Evolutionary conservation across 768 basidiomycete species (phyloP), one percentile per base, ranked within the genome.

Genomic region (Leccinellum luteum): DNA sequence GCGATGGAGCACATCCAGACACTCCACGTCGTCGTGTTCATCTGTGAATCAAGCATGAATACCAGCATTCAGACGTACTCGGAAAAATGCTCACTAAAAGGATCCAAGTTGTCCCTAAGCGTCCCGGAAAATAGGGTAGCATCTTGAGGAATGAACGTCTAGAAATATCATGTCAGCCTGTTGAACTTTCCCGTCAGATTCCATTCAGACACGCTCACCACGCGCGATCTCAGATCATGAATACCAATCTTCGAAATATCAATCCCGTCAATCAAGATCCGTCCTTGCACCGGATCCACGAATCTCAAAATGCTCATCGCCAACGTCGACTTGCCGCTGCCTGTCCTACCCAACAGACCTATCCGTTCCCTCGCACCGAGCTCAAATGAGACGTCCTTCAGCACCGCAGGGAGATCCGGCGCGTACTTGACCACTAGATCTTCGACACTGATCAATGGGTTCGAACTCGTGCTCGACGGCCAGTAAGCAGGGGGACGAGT

Each of bases 231-330:
- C 60, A 95, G 67, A 68, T 94, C 93, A 65, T 92, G 84, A 17
- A 94, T 73, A 13, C 93, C 92, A 55, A 97, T 94, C 4, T 76
- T 86, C 1, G 87, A 86, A 52, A 94, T 92, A 66, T 95, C 93
- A 57, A 95, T 86, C 5, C 92, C 94, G 60, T 94, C 94, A 19
- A 96, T 85, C 48, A 90, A 30, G 51, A 97, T 93, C 23, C 79
- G 79, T 0, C 94, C 94, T 15, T 75, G 76, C 3, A 79, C 74
- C 1, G 94, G 92, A 66, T 96, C 93, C 17, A 86, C 86, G 64
- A 95, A 94, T 62, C 92, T 83, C 52, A 95, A 72, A 15, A 95
- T 76, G 64, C 89, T 89, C 90, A 91, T 92, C 0, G 91, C 91
- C 52, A 95, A 76, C 0, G 92, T 93, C 17, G 85, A 87, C 70